Evolutionary conservation across 192 early-diverging fungal species (phyloP).

Genomic region (Rhizoclosmatium sp.): DNA sequence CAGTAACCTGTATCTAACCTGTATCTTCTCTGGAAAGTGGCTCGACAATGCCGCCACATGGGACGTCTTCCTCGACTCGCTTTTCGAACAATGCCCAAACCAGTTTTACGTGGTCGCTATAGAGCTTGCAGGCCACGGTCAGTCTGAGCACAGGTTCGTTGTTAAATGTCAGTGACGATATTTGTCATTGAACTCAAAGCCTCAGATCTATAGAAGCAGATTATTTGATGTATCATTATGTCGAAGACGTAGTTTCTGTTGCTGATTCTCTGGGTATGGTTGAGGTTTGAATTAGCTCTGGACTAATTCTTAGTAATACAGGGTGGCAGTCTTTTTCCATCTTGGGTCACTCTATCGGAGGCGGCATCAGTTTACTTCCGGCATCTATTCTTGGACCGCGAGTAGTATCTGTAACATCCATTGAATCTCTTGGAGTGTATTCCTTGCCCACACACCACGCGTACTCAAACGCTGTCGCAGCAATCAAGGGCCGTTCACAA

Average conservation of each 20-base stretch:
- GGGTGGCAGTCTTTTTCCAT: slow-evolving; percentile 28
- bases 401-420: slow-evolving; percentile 10
- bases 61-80: slow-evolving; percentile 21
- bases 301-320: too few species aligned
- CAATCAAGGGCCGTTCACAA: neutral
- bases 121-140: slow-evolving; percentile 45
- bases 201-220: slow-evolving; percentile 25
- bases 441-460: neutral
- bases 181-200: neutral
- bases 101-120: slow-evolving; percentile 32
- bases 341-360: slow-evolving; percentile 44
- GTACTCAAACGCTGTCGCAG: neutral
- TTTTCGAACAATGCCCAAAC: neutral
- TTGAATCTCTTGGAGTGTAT: slow-evolving; percentile 29
- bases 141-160: slow-evolving; percentile 29
- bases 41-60: slow-evolving; percentile 45
- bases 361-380: slow-evolving; percentile 6
- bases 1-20: too few species aligned
- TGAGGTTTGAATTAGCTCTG: too few species aligned
- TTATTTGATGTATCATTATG: slow-evolving; percentile 34
- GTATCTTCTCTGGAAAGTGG: slow-evolving; percentile 18
- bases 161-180: too few species aligned
- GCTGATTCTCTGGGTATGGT: neutral
- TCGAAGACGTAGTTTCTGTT: slow-evolving; percentile 38
- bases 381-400: slow-evolving; percentile 15